Conservation (phyloP, 306 rosid species). For the Quercus alba region DNA sequence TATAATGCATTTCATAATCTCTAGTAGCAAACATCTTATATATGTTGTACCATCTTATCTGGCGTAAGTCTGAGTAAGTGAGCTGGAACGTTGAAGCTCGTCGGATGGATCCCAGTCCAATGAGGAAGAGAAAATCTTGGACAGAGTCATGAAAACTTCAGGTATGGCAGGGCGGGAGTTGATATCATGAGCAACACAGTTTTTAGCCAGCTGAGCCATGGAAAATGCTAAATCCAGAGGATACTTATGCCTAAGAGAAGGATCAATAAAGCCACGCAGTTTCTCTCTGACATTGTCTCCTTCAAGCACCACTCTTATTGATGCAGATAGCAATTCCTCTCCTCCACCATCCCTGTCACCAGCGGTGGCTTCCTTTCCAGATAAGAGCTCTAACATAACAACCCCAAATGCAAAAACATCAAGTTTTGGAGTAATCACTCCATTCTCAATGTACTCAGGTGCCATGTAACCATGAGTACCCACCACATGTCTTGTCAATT, state of each 20-base stretch:
- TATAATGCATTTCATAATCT: neutral
- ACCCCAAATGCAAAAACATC: slow-evolving; percentile 78
- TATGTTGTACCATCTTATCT: slow-evolving; percentile 17
- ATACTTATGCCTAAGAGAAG: slow-evolving; percentile 35
- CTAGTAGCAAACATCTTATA: neutral
- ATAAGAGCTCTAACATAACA: slow-evolving; percentile 62
- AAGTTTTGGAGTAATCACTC: slow-evolving; percentile 63
- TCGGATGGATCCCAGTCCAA: slow-evolving; percentile 72
- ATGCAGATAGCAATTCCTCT: slow-evolving; percentile 24
- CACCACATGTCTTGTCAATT: slow-evolving; percentile 66
- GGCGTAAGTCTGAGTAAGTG: slow-evolving; percentile 27
- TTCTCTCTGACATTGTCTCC: slow-evolving; percentile 59
- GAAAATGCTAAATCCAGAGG: slow-evolving; percentile 72
- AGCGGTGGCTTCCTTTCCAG: slow-evolving; percentile 52
- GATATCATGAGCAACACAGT: slow-evolving; percentile 46
- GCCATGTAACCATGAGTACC: slow-evolving; percentile 85
- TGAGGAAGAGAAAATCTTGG: slow-evolving; percentile 62
- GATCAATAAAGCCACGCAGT: slow-evolving; percentile 56
- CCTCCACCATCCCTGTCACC: slow-evolving; percentile 10
- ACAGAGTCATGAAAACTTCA: slow-evolving; percentile 45
- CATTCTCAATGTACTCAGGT: slow-evolving; percentile 66
- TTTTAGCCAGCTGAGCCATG: slow-evolving; percentile 55
- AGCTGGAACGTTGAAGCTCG: slow-evolving; percentile 43
- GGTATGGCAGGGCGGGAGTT: slow-evolving; percentile 52
- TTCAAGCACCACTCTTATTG: slow-evolving; percentile 38